Evolutionary conservation across 1,284 basidiomycete species (phyloP).

Genomic region (Xerocomus amazonicus): DNA sequence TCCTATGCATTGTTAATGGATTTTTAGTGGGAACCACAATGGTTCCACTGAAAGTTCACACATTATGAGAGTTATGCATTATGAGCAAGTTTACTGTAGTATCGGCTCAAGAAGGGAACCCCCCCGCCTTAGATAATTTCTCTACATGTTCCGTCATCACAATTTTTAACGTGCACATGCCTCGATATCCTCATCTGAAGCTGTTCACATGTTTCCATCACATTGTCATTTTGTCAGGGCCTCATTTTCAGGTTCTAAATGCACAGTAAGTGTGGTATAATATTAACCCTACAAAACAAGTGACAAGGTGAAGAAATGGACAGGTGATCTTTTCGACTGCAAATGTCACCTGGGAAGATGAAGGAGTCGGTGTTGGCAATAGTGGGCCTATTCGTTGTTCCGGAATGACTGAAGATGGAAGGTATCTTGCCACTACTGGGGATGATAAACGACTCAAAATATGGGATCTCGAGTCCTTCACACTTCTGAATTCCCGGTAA

Average conservation of each 20-base stretch:
- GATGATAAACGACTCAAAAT: slow-evolving; percentile 81
- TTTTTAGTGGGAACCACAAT: too few species aligned
- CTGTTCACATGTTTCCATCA: slow-evolving; percentile 39
- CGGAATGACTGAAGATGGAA: slow-evolving; percentile 46
- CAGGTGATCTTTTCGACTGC: slow-evolving; percentile 46
- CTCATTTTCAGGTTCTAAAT: slow-evolving; percentile 57
- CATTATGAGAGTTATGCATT: too few species aligned
- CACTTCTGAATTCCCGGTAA: slow-evolving; percentile 61
- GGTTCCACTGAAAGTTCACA: too few species aligned
- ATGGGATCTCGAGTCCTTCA: slow-evolving; percentile 59
- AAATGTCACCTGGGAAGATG: slow-evolving; percentile 31
- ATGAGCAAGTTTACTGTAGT: too few species aligned
- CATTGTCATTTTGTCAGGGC: slow-evolving; percentile 50
- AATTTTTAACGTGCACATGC: slow-evolving; percentile 13
- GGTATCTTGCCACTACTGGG: slow-evolving; percentile 59
- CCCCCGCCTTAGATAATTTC: too few species aligned
- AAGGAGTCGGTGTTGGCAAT: slow-evolving; percentile 24
- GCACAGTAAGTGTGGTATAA: slow-evolving; percentile 37
- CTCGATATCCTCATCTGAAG: slow-evolving; percentile 44
- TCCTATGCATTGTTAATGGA: too few species aligned
- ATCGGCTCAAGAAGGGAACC: too few species aligned
- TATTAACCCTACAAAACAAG: not conserved
- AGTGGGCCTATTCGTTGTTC: slow-evolving; percentile 62
- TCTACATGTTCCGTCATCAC: too few species aligned
- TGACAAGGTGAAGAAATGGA: slow-evolving; percentile 47